Evolutionary conservation across 352 stramenopile species (phyloP).

Genomic region (Elongisporangium prolatum): DNA sequence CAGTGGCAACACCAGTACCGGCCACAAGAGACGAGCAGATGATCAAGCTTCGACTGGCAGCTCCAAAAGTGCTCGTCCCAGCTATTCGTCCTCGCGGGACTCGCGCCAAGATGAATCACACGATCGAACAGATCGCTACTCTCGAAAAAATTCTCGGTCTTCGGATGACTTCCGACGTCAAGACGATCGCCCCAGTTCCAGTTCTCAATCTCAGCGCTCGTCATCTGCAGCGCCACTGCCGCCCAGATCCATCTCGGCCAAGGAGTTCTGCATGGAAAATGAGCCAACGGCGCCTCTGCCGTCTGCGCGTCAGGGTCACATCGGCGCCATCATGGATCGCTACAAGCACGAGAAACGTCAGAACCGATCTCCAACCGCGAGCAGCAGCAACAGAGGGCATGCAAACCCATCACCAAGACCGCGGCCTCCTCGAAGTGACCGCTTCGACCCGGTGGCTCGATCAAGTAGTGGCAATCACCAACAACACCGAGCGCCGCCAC

Average conservation of each 20-base stretch:
- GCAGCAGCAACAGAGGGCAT: conserved; percentile 6
- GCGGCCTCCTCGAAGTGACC: background rate
- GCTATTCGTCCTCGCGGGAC: background rate
- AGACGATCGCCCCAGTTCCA: background rate
- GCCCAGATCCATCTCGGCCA: conserved; percentile 40
- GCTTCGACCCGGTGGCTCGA: background rate
- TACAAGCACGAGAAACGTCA: background rate
- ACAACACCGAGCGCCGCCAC: background rate
- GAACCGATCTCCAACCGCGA: conserved; percentile 10
- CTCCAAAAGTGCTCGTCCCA: background rate
- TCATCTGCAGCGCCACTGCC: conserved; percentile 2
- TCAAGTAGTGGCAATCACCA: background rate
- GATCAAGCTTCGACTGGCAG: background rate
- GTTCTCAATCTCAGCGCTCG: background rate
- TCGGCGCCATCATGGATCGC: background rate
- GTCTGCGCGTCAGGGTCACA: background rate
- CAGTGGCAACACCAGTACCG: background rate
- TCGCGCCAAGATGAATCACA: background rate
- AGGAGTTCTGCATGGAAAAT: conserved; percentile 50
- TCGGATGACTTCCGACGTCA: background rate
- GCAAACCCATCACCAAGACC: background rate
- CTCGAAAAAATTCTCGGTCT: background rate
- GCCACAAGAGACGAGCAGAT: background rate
- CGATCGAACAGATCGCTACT: background rate
- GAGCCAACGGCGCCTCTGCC: conserved; percentile 16